Conservation (phyloP, 495 filamentous ascomycete species). For the Articulospora tetracladia region DNA sequence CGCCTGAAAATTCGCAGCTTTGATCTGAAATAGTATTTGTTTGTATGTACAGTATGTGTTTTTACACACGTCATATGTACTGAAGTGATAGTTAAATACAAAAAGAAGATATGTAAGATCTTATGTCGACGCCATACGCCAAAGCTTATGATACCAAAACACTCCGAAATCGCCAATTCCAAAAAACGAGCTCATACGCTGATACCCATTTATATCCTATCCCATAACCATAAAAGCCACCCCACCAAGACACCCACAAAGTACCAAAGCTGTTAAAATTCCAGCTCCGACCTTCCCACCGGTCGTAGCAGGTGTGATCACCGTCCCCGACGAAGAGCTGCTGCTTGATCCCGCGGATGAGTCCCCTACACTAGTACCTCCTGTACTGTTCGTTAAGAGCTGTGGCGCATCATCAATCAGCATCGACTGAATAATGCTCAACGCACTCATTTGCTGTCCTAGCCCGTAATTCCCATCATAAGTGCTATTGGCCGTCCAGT, state of each 20-base stretch:
- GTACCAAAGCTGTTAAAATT: conserved; percentile 47
- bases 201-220: not conserved
- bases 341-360: conserved; percentile 14
- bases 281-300: conserved; percentile 57
- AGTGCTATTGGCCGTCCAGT: conserved; percentile 56
- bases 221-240: conserved; percentile 13
- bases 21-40: too few relatives aligned
- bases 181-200: too few relatives aligned
- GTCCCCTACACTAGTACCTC: conserved; percentile 73
- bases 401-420: conserved; percentile 35
- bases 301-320: conserved; percentile 35
- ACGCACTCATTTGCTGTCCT: conserved; percentile 65
- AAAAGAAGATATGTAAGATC: too few relatives aligned
- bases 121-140: too few relatives aligned
- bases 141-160: too few relatives aligned
- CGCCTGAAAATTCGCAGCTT: too few relatives aligned
- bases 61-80: too few relatives aligned
- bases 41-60: too few relatives aligned
- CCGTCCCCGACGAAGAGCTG: conserved; percentile 12
- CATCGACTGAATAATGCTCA: conserved; percentile 61
- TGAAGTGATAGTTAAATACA: too few relatives aligned
- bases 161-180: too few relatives aligned
- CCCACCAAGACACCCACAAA: conserved; percentile 7
- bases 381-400: conserved; percentile 59
- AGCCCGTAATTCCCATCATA: conserved; percentile 54